Evolutionary conservation across 129 eudicot species (phyloP).

Genomic region (Pittosporum tobira): DNA sequence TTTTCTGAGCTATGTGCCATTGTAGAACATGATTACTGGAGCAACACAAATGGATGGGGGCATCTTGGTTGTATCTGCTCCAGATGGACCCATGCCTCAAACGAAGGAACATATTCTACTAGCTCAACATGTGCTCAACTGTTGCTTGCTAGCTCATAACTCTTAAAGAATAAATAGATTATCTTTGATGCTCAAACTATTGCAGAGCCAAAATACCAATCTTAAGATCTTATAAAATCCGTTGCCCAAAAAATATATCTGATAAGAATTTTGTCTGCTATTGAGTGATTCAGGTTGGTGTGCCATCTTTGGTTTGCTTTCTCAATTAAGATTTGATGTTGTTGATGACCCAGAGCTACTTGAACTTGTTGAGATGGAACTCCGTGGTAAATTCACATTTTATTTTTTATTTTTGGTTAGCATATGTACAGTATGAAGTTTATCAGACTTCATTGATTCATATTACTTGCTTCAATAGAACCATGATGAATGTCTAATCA

Average conservation of each 20-base stretch:
- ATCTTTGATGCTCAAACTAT: no score
- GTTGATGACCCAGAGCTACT: constrained; percentile 9
- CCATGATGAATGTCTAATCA: no score
- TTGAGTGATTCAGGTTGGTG: constrained; percentile 3
- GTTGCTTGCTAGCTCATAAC: not conserved
- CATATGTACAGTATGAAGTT: no score
- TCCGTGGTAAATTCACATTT: not conserved
- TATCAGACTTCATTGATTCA: not conserved
- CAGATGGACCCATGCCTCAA: no score
- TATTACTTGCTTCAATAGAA: not conserved
- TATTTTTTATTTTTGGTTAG: not conserved
- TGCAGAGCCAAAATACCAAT: no score
- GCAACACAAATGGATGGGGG: constrained; percentile 19
- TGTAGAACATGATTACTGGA: constrained; percentile 17
- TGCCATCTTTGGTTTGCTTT: constrained; percentile 4
- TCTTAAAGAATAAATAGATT: not conserved
- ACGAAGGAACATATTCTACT: constrained; percentile 15
- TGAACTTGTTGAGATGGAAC: constrained; percentile 12
- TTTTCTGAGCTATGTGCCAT: no score
- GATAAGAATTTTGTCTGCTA: no score
- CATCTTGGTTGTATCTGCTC: constrained; percentile 12
- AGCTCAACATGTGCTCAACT: not conserved
- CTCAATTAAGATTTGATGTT: constrained; percentile 6
- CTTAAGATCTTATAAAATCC: no score
- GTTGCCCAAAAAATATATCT: no score